Conservation (phyloP, 2,329 filamentous ascomycete species). For the Colletotrichum australisinense region DNA sequence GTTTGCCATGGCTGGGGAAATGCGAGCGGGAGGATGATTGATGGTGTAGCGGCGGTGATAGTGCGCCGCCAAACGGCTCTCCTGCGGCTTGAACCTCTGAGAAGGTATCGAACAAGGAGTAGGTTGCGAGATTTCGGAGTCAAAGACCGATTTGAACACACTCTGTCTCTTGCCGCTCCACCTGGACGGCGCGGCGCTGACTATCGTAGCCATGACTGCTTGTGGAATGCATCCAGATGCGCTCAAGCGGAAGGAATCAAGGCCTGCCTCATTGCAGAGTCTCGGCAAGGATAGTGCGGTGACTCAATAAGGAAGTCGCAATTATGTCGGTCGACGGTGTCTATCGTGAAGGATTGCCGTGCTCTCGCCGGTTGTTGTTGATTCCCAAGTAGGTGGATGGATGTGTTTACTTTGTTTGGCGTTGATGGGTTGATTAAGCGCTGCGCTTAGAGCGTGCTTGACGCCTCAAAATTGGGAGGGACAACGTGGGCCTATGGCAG, state of each 20-base stretch:
- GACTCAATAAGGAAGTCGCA: neutral
- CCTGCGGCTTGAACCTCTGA: conserved; percentile 51
- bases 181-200: conserved; percentile 27
- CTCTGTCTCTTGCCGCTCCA: conserved; percentile 50
- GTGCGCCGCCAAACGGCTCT: conserved; percentile 58
- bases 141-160: conserved; percentile 68
- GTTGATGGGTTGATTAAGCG: conserved; percentile 27
- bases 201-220: conserved; percentile 21
- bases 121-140: conserved; percentile 60
- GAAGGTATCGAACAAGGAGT: conserved; percentile 56
- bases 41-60: conserved; percentile 37
- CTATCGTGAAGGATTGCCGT: neutral
- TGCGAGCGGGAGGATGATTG: conserved; percentile 33
- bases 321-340: neutral
- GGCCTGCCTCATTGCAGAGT: conserved; percentile 25
- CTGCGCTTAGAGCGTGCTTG: conserved; percentile 31
- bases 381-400: neutral
- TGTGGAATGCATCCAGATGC: conserved; percentile 2
- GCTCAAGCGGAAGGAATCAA: conserved; percentile 28
- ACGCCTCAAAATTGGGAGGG: conserved; percentile 15
- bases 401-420: conserved; percentile 35
- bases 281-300: neutral
- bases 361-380: conserved; percentile 9
- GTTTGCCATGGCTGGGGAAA: conserved; percentile 8
- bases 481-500: conserved; percentile 23